Base-by-base conservation (phyloP, 164 flowering plant genomes). In the Nymphaea thermarum region DNA sequence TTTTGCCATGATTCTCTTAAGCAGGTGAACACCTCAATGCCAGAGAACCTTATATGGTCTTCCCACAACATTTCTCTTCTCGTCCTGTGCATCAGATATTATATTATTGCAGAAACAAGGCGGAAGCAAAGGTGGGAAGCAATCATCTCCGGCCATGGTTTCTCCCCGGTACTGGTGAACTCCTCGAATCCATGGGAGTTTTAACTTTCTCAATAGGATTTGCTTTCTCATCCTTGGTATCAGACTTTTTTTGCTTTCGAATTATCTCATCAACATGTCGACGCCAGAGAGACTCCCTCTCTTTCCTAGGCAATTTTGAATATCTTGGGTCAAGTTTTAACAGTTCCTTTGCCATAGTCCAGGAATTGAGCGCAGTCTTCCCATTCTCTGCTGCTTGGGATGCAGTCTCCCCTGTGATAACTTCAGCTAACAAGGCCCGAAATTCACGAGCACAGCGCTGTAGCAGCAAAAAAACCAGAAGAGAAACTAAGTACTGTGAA, bases 291-390 rank as follows among this genome's bases (percentile, higher is more conserved):
- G 80, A 68, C 66, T 95, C 99, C 70, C 96, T 80, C 2, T 92
- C 97, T 75, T 90, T 95, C 66, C 97, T 82, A 7, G 98, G 88
- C 86, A 85, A 80, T 77, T 84, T 95, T 67, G 77, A 74, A 71
- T 89, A 95, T 66, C 99, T 78, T 4, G 81, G 81, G 75, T 95
- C 97, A 41, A 77, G 36, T 76, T 86, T 95, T 43, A 95, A 75
- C 43, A 86, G 77, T 7, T 72, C 82, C 77, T 90, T 95, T 18
- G 98, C 97, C 12, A 88, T 86, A 45, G 99, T 86, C 99, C 99
- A 95, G 7, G 99, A 95, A 67, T 73, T 84, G 43, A 89, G 76
- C 47, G 76, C 76, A 11, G 97, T 87, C 78, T 89, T 95, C 65
- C 96, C 93, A 70, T 86, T 92, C 71, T 94, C 96, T 14, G 80